Base-by-base conservation (phyloP, 2,329 filamentous ascomycete species). In the Talaromyces amestolkiae region DNA sequence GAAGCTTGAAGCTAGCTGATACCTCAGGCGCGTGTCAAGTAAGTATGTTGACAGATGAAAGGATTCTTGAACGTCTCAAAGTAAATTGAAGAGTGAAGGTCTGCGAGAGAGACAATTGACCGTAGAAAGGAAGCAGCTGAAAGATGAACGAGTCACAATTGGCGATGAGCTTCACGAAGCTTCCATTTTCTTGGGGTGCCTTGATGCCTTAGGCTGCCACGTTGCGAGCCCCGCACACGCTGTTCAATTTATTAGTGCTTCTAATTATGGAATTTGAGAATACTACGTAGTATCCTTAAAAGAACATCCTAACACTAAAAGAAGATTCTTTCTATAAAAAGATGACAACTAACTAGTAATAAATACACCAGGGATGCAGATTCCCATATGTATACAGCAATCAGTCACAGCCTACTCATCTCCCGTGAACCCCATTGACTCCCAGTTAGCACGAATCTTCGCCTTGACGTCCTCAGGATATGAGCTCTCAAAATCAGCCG, bases 81-180 rank as follows among this genome's bases (percentile, higher is more conserved):
- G n/a, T 24, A 15, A 22, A 9, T 56, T 39, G 9, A 1, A 56
- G 17, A 24, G 37, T 22, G n/a, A 15, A 37, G 9, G 19, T 35
- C n/a, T 35, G 33, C 51, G 11, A 56, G 33, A 37, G n/a, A 56
- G 33, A 33, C 19, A 39, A 56, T 56, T 56, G 53, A 54, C 1
- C 31, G 31, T 35, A 35, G 17, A 33, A n/a, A 53, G 17, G n/a
- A 24, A 49, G 35, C 43, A 51, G 33, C 17, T 22, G 45, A 22
- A 24, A 54, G 19, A 33, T 24, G 54, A 53, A 59, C n/a, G 13
- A 49, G 59, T 22, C 8, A 62, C 33, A 17, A 51, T 35, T 31
- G 41, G 41, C 49, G 24, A 59, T 45, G 24, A 54, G 41, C 64
- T 66, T 66, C 64, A 66, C 51, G 64, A 66, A 66, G 64, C 64